Evolutionary conservation across 2,329 filamentous ascomycete species (phyloP), one percentile per base, ranked within the genome.

Genomic region (Epichloe glyceriae): DNA sequence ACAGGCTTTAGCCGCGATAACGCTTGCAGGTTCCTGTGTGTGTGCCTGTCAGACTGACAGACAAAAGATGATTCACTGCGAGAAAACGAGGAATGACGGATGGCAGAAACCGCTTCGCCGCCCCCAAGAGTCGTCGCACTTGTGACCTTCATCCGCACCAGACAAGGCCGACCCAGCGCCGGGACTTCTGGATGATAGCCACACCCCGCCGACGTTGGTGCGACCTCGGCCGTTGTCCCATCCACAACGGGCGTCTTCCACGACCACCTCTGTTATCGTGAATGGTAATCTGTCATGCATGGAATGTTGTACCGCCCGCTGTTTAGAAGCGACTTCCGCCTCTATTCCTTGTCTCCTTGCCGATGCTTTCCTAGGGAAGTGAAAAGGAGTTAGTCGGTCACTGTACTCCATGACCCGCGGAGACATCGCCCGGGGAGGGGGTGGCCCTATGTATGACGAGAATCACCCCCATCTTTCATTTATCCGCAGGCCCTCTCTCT

Each of bases 1-100:
- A 51, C 39, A 44, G 45, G 37, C 38, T 26, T 38, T 51, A 51
- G 45, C 50, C 49, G 49, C 49, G 49, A 51, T 43, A 51, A 51
- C 44, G 44, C 44, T 41, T 47, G 44, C 43, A 43, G 44, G 37
- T 44, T 47, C 17, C 22, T 40, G 35, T 20, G 17, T 5, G 20
- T 6, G 35, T 14, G 35, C 7, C 14, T 38, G 12, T n/a, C 35
- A 38, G 30, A 48, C 26, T 14, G 46, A 48, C 12, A 3, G 26
- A 26, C 26, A 26, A 7, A 34, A 34, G 20, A 35, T 8, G 34
- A 11, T 30, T 30, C 3, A 30, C 26, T 10, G 26, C 26, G 26
- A 10, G 26, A 30, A 30, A 30, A 38, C 37, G 17, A 20, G 46
- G 46, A 20, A 20, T 20, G 38, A 42, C 3, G 38, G 3, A 30